These are phyloP conservation scores for Rhodotorula sp. DNA, from an alignment of 1,284 basidiomycete species.

Conservation along the genomic window DNA sequence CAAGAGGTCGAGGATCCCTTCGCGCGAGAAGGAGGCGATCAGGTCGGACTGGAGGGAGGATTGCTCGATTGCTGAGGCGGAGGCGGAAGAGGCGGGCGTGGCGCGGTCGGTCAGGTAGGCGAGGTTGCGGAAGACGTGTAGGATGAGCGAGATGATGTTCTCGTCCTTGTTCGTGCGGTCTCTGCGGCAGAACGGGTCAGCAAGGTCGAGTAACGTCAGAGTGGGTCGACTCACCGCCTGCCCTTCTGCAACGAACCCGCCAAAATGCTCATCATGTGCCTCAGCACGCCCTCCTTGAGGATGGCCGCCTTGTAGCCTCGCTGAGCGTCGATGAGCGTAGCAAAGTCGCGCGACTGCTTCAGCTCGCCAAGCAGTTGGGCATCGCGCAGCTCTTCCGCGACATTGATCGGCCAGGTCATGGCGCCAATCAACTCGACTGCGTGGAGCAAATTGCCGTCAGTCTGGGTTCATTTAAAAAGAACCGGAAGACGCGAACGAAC, in stretches of 20 bases:
- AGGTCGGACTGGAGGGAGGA: conserved; percentile 63
- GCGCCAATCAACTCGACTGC: conserved; percentile 79
- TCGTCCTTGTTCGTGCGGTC: conserved; percentile 74
- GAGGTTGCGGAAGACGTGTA: conserved; percentile 85
- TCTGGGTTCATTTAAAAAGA: not conserved
- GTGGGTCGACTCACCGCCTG: conserved; percentile 43
- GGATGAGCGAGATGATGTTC: conserved; percentile 80
- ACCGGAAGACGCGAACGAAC: conserved; percentile 38
- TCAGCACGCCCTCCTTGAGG: conserved; percentile 42
- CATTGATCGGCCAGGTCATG: conserved; percentile 95
- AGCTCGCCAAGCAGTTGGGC: conserved; percentile 57
- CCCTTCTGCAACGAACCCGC: conserved; percentile 46
- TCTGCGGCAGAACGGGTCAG: conserved; percentile 25
- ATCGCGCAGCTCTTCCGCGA: conserved; percentile 85
- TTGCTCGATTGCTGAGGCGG: conserved; percentile 71
- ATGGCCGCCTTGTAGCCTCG: conserved; percentile 73
- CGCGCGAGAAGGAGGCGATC: conserved; percentile 66
- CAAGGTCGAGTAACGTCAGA: not conserved
- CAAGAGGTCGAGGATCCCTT: conserved; percentile 72
- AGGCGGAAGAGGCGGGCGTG: conserved; percentile 57
- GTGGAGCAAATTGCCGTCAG: not conserved
- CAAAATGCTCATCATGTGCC: conserved; percentile 49
- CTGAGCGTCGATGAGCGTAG: conserved; percentile 72
- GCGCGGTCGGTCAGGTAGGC: conserved; percentile 79
- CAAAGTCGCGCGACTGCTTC: conserved; percentile 70